These are phyloP conservation scores for Suillus placidus DNA, from an alignment of 768 basidiomycete genomes.

Conservation along the genomic window DNA sequence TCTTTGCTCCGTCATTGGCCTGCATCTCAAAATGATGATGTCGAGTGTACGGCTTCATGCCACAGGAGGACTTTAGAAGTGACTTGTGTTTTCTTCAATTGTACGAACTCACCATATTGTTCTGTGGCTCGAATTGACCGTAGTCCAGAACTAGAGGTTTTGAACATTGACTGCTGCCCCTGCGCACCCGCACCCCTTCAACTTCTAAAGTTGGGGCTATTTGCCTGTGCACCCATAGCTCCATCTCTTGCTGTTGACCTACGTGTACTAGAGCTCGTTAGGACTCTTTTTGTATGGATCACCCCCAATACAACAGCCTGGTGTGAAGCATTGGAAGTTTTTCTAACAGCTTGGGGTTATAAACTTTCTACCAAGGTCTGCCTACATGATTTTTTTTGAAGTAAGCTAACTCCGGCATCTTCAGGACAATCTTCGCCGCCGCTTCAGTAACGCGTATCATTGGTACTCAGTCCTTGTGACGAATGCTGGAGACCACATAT, in stretches of 20 bases:
- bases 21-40: neutral
- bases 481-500: too few relatives aligned
- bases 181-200: neutral
- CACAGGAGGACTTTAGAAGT: neutral
- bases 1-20: neutral
- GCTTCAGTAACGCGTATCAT: neutral
- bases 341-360: neutral
- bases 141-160: neutral
- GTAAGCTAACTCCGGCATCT: neutral
- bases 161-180: constrained; percentile 1
- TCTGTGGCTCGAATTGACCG: neutral
- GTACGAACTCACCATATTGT: neutral
- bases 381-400: neutral
- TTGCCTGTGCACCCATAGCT: neutral
- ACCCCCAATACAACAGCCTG: neutral
- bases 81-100: neutral
- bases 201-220: neutral
- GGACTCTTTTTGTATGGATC: neutral
- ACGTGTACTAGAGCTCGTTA: neutral
- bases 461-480: too few relatives aligned
- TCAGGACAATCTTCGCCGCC: neutral
- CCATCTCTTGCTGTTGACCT: neutral
- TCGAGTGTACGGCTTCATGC: neutral
- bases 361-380: neutral
- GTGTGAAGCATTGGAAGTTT: neutral